Percentiles rank a stretch among this genome's conserved stretches.
Conservation (phyloP, 495 filamentous ascomycete genomes). For the Trichoderma orchidacearum region DNA sequence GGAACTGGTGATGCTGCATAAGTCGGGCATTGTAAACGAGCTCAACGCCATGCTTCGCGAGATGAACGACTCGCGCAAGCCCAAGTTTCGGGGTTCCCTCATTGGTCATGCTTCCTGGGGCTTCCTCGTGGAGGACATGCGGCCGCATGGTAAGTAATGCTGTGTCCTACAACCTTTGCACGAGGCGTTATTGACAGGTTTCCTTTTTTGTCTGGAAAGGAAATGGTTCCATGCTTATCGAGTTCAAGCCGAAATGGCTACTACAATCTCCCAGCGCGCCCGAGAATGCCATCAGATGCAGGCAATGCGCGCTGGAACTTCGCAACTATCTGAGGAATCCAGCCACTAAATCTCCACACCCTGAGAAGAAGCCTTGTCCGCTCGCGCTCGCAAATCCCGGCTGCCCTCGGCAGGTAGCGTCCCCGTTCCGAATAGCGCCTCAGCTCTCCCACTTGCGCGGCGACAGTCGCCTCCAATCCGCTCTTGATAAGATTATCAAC, state of each 20-base stretch:
- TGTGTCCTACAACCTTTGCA: too few species aligned
- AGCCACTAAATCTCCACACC: conserved; percentile 2
- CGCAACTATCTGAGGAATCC: conserved; percentile 29
- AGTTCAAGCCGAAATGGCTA: conserved; percentile 96
- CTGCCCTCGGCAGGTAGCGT: not conserved
- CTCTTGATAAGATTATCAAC: conserved; percentile 5
- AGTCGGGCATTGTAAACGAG: conserved; percentile 10
- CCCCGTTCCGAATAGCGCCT: not conserved
- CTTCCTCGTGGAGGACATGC: conserved; percentile 75
- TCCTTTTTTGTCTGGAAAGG: conserved; percentile 2
- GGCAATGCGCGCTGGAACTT: conserved; percentile 70
- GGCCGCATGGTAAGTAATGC: conserved; percentile 5
- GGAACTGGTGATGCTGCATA: conserved; percentile 9
- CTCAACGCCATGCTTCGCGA: conserved; percentile 37
- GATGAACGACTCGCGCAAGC: conserved; percentile 24
- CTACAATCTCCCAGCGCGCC: conserved; percentile 71
- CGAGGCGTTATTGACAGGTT: conserved; percentile 6
- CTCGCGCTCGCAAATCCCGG: conserved; percentile 6
- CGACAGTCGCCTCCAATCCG: not conserved
- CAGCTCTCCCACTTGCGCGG: not conserved
- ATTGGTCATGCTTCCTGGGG: conserved; percentile 50
- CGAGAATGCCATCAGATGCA: conserved; percentile 48
- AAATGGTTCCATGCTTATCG: conserved; percentile 30
- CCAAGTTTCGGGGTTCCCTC: conserved; percentile 40
- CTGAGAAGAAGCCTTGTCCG: conserved; percentile 7